phyloP scores from a whole-genome alignment of 331 rosid species.

The Phaseolus coccineus region DNA sequence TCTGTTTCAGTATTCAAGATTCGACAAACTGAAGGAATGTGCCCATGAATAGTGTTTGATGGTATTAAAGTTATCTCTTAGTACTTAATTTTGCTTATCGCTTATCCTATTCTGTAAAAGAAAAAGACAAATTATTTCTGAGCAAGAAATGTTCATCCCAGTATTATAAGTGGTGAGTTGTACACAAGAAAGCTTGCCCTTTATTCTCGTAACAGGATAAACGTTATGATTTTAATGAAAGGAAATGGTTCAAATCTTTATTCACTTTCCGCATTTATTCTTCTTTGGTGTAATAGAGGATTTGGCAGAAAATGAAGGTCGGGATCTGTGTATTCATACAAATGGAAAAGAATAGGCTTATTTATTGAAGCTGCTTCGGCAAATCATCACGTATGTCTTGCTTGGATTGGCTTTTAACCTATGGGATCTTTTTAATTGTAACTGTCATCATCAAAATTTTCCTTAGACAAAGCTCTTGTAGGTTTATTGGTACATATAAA shows the following conservation, averaged over 20 bases:
- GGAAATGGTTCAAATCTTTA: background rate
- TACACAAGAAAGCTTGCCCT: background rate
- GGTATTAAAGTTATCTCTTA: slow-evolving; percentile 8
- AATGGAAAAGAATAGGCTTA: background rate
- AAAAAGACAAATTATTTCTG: background rate
- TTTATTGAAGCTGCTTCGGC: background rate
- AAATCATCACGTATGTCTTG: background rate
- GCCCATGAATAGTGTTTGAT: slow-evolving; percentile 39
- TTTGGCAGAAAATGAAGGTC: background rate
- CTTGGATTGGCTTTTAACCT: background rate
- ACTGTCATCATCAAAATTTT: background rate
- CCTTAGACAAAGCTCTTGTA: background rate
- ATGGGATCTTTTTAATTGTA: background rate
- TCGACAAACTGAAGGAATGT: slow-evolving; percentile 38
- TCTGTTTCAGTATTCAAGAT: slow-evolving; percentile 34
- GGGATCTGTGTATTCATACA: background rate
- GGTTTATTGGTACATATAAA: background rate
- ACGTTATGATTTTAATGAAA: background rate
- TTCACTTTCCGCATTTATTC: background rate
- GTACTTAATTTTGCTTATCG: slow-evolving; percentile 28
- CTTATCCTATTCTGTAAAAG: slow-evolving; percentile 6
- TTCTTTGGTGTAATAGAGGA: background rate
- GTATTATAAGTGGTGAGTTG: background rate
- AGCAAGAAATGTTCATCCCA: background rate
- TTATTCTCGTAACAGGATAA: background rate